Evolutionary conservation across 2,329 filamentous ascomycete species (phyloP), one percentile per base, ranked within the genome.

Genomic region (Fusarium fujikuroi): DNA sequence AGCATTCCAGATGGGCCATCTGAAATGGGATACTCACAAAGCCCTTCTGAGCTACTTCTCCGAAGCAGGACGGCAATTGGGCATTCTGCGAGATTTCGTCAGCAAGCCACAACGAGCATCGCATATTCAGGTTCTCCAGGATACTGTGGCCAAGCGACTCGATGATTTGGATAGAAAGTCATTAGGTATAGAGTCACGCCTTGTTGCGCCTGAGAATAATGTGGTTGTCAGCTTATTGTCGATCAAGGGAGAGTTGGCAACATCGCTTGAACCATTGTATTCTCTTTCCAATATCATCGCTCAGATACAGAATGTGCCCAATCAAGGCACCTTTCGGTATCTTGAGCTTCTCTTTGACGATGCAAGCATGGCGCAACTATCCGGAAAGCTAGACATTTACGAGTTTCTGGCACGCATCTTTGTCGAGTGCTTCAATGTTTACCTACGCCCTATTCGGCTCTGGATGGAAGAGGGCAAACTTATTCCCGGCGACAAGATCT

Each of bases 381-480:
- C 89, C 21, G 92, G 92, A 2, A 89, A 93, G 62, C 83, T 86
- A 4, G 79, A 80, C 0, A 84, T 88, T 2, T 96, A 93, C 77
- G 81, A 84, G 43, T 90, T 89, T 43, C 84, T 96, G 9, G 90
- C 90, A 4, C 84, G 84, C 1, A 85, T 96, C 7, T 96, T 98
- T 78, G 91, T 96, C 62, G 88, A 92, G 50, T 97, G 94, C 78
- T 92, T 98, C 66, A 89, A 91, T 64, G 90, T 94, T 3, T 98
- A 97, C 80, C 86, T 97, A 42, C 90, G 90, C 43, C 93, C 95
- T 0, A 92, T 98, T 49, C 88, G 91, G 40, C 84, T 87, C 21
- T 98, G 95, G 95, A 95, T 97, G 91, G 91, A 94, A 76, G 87
- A 90, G 42, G 95, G 95, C 2, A 89, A 91, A 60, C 83, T 97